These are phyloP conservation scores for Barnettozyma pratensis DNA, from an alignment of 805 yeast genomes.

Conservation along the genomic window DNA sequence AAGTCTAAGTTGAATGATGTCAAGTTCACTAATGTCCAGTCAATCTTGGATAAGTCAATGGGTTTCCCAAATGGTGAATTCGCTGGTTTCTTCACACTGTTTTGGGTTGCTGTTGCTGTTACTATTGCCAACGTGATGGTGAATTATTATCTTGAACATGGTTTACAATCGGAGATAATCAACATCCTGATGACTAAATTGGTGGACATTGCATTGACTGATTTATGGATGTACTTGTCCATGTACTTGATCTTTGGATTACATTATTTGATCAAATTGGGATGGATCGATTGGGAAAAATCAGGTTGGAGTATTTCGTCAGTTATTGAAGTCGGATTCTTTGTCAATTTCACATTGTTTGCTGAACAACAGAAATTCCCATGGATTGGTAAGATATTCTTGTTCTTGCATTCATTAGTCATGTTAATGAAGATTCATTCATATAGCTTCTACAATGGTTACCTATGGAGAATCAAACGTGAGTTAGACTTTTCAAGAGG, in stretches of 20 bases:
- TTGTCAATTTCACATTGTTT: conserved; percentile 48
- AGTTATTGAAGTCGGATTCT: conserved; percentile 47
- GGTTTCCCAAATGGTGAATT: conserved; percentile 32
- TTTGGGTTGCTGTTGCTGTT: conserved; percentile 55
- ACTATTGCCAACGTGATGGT: conserved; percentile 45
- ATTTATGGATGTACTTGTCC: conserved; percentile 65
- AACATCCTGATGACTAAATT: conserved; percentile 56
- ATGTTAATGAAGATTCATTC: conserved; percentile 95
- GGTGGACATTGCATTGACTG: conserved; percentile 65
- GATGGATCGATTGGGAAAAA: conserved; percentile 51
- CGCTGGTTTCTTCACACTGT: conserved; percentile 75
- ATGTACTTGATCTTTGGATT: conserved; percentile 56
- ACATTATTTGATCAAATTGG: conserved; percentile 48
- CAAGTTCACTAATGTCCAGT: conserved; percentile 14
- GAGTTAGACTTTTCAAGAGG: conserved; percentile 49
- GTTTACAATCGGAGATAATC: conserved; percentile 51
- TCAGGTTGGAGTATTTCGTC: conserved; percentile 63
- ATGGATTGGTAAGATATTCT: conserved; percentile 88
- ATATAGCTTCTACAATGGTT: conserved; percentile 87
- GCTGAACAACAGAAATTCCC: conserved; percentile 58
- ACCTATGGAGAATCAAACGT: conserved; percentile 59
- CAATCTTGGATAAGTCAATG: conserved; percentile 22
- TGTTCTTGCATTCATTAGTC: conserved; percentile 80
- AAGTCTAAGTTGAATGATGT: conserved; percentile 25
- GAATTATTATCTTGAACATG: conserved; percentile 44